Evolutionary conservation across 2,329 filamentous ascomycete species (phyloP), one percentile per base, ranked within the genome.

Genomic region (Penicillium capsulatum): DNA sequence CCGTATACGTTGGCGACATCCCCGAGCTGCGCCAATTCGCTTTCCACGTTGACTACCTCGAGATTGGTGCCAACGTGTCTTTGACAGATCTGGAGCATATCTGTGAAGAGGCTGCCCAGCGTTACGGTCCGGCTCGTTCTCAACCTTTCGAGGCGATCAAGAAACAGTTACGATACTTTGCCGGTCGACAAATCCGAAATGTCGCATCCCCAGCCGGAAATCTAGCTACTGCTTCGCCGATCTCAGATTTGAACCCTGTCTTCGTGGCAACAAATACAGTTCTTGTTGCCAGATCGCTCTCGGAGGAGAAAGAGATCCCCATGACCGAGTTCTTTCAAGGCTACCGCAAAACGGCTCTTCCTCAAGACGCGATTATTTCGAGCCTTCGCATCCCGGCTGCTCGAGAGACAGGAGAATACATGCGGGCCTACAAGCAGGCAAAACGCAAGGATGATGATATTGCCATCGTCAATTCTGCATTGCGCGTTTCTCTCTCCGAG

Each of bases 401-500:
- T 0, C 74, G 74, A 2, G 75, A 81, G 37, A 84, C 83, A 55
- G 83, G 86, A 3, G 92, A 97, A 60, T 88, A 83, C 59, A 84
- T 95, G 61, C 79, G 85, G 30, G 83, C 91, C 1, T 97, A 96
- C 67, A 98, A 98, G 67, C 91, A 97, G 63, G 81, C 92, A 1
- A 98, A 98, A 72, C 74, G 92, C 51, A 97, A 97, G 61, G 92
- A 98, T 55, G 92, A 98, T 56, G 92, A 98, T 60, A 97, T 98
- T 60, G 92, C 92, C 2, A 97, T 98, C 54, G 92, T 97, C 16
- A 97, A 94, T 34, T 81, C 85, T 17, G 89, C 91, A 1, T 66
- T 97, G 41, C 79, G 87, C 24, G 74, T 97, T 4, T 79, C 77
- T 4, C 67, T 97, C 2, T 77, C 82, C 27, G 76, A 84, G 2